Conservation (phyloP, 257 asterid genomes). For the Solanum etuberosum region DNA sequence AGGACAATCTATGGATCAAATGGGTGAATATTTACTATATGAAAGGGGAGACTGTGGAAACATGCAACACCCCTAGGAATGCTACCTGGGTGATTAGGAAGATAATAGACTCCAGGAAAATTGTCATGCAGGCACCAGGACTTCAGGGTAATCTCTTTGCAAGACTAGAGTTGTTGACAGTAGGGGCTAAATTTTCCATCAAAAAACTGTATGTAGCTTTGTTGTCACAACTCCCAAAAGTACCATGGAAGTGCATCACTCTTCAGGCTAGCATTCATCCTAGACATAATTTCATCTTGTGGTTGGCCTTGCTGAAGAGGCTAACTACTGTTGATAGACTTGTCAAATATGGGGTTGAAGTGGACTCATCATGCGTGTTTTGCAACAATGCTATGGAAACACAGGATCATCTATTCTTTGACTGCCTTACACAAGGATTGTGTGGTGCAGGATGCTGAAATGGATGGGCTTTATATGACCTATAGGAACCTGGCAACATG, state of each 20-base stretch:
- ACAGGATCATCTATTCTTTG: background rate
- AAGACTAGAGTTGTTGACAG: background rate
- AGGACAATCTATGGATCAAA: background rate
- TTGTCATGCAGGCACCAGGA: background rate
- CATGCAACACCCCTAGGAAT: background rate
- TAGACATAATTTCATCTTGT: background rate
- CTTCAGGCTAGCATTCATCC: background rate
- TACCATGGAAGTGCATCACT: background rate
- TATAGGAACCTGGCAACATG: background rate
- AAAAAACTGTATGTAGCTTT: background rate
- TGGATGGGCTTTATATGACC: background rate
- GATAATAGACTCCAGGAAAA: background rate
- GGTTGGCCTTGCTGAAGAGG: background rate
- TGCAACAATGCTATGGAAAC: background rate
- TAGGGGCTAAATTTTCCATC: background rate
- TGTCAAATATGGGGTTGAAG: background rate
- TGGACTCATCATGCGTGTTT: background rate
- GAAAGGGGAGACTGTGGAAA: background rate
- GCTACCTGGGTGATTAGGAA: background rate
- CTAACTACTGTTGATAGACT: background rate
- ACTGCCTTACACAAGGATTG: background rate
- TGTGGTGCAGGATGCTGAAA: background rate
- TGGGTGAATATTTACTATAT: background rate
- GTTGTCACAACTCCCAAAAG: background rate
- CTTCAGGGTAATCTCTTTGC: background rate